Percentiles rank a stretch among this genome's conserved stretches.
Conservation (phyloP, 352 stramenopile species). For the Phytophthora pini region DNA sequence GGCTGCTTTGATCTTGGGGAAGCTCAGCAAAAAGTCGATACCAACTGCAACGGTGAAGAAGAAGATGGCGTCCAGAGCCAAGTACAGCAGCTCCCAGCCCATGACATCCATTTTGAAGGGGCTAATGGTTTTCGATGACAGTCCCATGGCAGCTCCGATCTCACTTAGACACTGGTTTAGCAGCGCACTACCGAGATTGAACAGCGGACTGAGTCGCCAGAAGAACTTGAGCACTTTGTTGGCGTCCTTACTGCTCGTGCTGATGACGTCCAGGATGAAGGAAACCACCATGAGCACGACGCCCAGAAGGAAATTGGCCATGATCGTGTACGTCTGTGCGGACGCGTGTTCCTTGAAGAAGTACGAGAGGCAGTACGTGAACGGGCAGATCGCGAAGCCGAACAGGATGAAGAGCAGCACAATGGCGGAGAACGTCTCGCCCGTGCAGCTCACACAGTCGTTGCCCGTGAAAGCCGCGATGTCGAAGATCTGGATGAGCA, state of each 20-base stretch:
- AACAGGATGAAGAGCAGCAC: slow-evolving; percentile 66
- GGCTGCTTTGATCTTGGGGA: slow-evolving; percentile 32
- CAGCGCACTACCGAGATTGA: slow-evolving; percentile 49
- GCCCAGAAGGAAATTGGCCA: slow-evolving; percentile 68
- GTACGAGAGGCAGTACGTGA: slow-evolving; percentile 71
- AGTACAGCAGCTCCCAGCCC: slow-evolving; percentile 61
- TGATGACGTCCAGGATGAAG: slow-evolving; percentile 56
- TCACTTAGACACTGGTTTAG: slow-evolving; percentile 45
- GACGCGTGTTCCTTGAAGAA: slow-evolving; percentile 63
- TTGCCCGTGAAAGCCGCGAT: slow-evolving; percentile 55
- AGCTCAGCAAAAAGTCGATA: slow-evolving; percentile 48
- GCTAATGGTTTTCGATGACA: slow-evolving; percentile 37
- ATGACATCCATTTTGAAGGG: slow-evolving; percentile 61
- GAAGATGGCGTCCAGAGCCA: slow-evolving; percentile 34
- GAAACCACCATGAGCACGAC: slow-evolving; percentile 66
- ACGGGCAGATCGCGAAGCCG: slow-evolving; percentile 60
- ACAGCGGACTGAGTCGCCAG: slow-evolving; percentile 72
- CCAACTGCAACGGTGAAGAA: slow-evolving; percentile 36
- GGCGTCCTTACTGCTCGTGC: slow-evolving; percentile 41
- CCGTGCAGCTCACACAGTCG: slow-evolving; percentile 55
- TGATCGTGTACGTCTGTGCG: slow-evolving; percentile 71
- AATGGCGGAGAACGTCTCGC: slow-evolving; percentile 49
- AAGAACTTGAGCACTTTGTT: slow-evolving; percentile 75
- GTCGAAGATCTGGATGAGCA: slow-evolving; percentile 60
- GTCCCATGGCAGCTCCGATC: slow-evolving; percentile 30